Base-by-base conservation (phyloP, 192 early-diverging fungal genomes). In the Fimicolochytrium jonesii region DNA sequence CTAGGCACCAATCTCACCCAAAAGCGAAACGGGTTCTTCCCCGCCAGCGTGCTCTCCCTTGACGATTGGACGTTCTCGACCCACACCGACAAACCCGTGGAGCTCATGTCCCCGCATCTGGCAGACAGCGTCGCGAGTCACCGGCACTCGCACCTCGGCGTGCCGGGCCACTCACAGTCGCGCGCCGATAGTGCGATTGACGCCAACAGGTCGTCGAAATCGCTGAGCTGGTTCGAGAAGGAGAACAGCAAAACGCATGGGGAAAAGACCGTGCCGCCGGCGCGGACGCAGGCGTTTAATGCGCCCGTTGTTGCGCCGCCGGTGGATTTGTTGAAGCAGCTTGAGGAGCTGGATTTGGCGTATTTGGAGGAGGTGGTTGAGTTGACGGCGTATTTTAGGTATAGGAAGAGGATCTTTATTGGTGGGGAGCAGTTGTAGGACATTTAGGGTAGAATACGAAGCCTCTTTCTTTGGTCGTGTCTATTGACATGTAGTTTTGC, bases 271-370 rank as follows among this genome's bases (percentile, higher is more conserved):
- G n/a, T n/a, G n/a, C n/a, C n/a, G n/a, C n/a, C n/a, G n/a, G n/a
- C 9, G 15, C 48, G 26, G 23, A 22, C 25, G 5, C 28, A 29
- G 22, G 48, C 22, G 48, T 28, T 6, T 4, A 28, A 13, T 20
- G 48, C 22, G 36, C 53, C 4, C 53, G n/a, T 55, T 4, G 34
- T 34, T 30, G 41, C 29, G 1, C 59, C 46, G 0, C 46, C 59
- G 3, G 6, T 6, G 2, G 47, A 50, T 1, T 37, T 29, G 34
- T 0, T 49, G 20, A 48, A 22, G 30, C 32, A 17, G 6, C 46
- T 61, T 0, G 59, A 61, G 34, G 59, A 61, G 6, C 48, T 61
- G 46, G 59, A 61, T 29, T 61, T 45, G 59, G 59, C 59, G 1
- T 6, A 34, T 7, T 45, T 50, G 25, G 30, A 6, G 15, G 59